phyloP scores from a whole-genome alignment of 2,329 filamentous ascomycete species.

The Shiraia bambusicola region DNA sequence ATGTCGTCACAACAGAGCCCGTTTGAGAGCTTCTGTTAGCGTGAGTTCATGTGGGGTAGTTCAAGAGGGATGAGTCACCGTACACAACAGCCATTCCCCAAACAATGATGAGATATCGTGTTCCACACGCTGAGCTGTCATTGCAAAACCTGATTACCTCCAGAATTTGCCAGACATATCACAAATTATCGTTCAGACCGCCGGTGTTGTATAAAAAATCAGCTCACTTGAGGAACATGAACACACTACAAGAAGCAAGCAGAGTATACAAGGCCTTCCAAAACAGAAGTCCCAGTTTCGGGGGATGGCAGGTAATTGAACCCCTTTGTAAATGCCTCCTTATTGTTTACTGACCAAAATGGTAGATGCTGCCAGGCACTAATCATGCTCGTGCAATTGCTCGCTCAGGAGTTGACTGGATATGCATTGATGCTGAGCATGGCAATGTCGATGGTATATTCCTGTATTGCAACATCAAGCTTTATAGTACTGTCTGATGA shows the following conservation, averaged over 20 bases:
- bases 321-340: neutral
- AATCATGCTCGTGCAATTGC: constrained; percentile 57
- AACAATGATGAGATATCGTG: constrained; percentile 16
- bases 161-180: neutral
- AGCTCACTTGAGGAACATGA: constrained; percentile 28
- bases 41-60: constrained; percentile 20
- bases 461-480: neutral
- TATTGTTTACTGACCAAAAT: neutral
- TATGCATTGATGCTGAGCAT: constrained; percentile 58
- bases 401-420: constrained; percentile 56
- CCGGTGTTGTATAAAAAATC: neutral
- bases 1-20: neutral
- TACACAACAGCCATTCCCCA: constrained; percentile 1
- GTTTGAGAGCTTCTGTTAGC: constrained; percentile 9
- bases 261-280: constrained; percentile 55
- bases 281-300: constrained; percentile 54
- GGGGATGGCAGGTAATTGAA: constrained; percentile 57
- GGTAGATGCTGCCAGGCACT: constrained; percentile 46
- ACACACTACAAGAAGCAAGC: constrained; percentile 56
- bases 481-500: neutral
- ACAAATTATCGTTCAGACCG: neutral
- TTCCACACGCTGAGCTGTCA: constrained; percentile 5
- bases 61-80: constrained; percentile 5
- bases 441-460: constrained; percentile 56
- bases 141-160: neutral